Percentiles rank a stretch among this genome's conserved stretches.
Conservation (phyloP, 2,329 filamentous ascomycete species). For the Fusarium udum region DNA sequence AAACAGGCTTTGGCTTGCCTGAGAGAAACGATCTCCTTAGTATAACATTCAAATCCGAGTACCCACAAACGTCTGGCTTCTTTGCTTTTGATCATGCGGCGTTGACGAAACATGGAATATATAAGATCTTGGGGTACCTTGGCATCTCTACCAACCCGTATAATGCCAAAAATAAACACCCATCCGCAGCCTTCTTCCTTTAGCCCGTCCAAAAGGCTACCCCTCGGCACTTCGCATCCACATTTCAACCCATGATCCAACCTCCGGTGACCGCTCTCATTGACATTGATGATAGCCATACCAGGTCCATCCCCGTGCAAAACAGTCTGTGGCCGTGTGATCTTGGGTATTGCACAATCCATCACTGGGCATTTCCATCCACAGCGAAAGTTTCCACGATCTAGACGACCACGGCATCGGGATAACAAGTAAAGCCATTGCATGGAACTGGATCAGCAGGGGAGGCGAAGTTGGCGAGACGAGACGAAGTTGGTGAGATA, state of each 20-base stretch:
- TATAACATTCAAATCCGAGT: accelerated
- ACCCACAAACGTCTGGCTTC: background rate
- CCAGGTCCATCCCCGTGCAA: accelerated
- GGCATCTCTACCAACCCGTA: background rate
- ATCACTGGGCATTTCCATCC: no score
- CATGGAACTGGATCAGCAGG: no score
- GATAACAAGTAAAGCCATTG: background rate
- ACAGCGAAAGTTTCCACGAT: background rate
- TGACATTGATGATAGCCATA: background rate
- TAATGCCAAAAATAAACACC: background rate
- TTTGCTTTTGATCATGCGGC: background rate
- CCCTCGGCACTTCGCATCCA: background rate
- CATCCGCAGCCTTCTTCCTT: background rate
- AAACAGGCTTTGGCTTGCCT: background rate
- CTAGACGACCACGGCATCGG: background rate
- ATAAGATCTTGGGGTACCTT: background rate
- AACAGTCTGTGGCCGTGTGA: background rate
- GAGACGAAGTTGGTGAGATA: background rate
- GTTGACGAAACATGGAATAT: background rate
- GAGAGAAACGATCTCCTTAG: accelerated
- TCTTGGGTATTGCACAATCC: background rate
- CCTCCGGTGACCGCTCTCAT: background rate
- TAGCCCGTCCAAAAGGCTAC: background rate
- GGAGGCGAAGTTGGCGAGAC: background rate
- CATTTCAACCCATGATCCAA: background rate